These are phyloP conservation scores for Hagleromyces aurorensis DNA, from an alignment of 805 yeast species.

Conservation along the genomic window DNA sequence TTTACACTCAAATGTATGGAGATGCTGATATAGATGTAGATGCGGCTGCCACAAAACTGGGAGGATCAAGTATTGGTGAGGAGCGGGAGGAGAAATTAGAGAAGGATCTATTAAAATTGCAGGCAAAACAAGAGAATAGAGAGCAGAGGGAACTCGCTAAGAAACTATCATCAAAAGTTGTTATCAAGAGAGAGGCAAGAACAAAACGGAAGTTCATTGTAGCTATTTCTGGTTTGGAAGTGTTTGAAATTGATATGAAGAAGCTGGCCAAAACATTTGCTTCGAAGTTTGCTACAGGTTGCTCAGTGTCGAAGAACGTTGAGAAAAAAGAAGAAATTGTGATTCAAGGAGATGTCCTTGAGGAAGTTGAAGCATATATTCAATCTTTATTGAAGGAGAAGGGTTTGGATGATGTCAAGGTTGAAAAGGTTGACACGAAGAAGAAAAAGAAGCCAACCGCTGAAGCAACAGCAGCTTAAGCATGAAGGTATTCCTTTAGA, in stretches of 20 bases:
- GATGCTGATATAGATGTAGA: slow-evolving; percentile 42
- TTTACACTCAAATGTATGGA: slow-evolving; percentile 51
- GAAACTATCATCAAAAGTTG: slow-evolving; percentile 70
- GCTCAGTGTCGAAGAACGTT: slow-evolving; percentile 79
- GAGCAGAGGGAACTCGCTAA: slow-evolving; percentile 77
- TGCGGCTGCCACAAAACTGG: slow-evolving; percentile 30
- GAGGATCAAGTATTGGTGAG: slow-evolving; percentile 51
- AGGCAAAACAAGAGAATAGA: slow-evolving; percentile 76
- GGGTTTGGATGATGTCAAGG: slow-evolving; percentile 76
- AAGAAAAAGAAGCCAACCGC: slow-evolving; percentile 50
- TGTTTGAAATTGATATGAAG: slow-evolving; percentile 81
- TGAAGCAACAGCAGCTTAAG: slow-evolving; percentile 7
- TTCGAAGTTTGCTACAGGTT: slow-evolving; percentile 92
- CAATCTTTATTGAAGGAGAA: slow-evolving; percentile 65
- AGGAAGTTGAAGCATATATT: slow-evolving; percentile 76
- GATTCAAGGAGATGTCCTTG: slow-evolving; percentile 92
- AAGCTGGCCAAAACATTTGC: slow-evolving; percentile 89
- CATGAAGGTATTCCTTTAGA: too few relatives aligned
- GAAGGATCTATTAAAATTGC: slow-evolving; percentile 75
- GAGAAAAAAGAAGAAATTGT: slow-evolving; percentile 90
- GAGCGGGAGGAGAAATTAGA: slow-evolving; percentile 80
- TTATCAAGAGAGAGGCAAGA: slow-evolving; percentile 80
- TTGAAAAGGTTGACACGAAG: slow-evolving; percentile 81
- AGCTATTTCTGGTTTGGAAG: slow-evolving; percentile 81
- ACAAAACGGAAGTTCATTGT: slow-evolving; percentile 83